Conservation (phyloP, 1,284 basidiomycete species). For the Moesziomyces antarcticus region DNA sequence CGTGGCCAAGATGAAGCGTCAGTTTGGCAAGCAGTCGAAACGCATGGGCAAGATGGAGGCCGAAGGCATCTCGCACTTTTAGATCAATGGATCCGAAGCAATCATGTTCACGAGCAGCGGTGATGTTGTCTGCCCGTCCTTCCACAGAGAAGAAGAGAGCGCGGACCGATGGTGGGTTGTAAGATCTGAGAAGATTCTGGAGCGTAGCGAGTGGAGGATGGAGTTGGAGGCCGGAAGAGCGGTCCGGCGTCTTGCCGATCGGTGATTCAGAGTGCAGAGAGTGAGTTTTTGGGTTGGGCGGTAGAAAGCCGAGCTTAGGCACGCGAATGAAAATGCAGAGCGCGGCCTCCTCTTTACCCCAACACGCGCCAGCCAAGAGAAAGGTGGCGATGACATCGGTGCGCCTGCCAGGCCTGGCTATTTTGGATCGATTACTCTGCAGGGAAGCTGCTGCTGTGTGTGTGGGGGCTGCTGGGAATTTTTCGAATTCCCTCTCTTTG, state of each 20-base stretch:
- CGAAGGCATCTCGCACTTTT: constrained; percentile 62
- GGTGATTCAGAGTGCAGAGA: constrained; percentile 5
- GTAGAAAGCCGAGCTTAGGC: not conserved
- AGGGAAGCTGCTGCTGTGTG: not conserved
- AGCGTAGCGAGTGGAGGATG: no score
- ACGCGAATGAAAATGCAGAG: not conserved
- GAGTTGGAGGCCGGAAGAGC: constrained; percentile 8
- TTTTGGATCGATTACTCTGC: not conserved
- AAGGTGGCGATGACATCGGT: not conserved
- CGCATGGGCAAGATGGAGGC: constrained; percentile 59
- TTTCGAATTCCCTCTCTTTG: not conserved
- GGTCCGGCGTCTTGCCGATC: constrained; percentile 25
- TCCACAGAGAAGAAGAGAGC: no score
- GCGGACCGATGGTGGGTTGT: not conserved
- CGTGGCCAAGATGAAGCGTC: constrained; percentile 36
- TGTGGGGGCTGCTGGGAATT: not conserved
- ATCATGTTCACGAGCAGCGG: not conserved
- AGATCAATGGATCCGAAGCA: not conserved
- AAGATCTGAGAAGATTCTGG: not conserved
- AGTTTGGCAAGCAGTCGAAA: constrained; percentile 49
- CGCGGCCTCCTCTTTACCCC: not conserved
- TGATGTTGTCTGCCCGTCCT: no score
- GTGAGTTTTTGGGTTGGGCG: not conserved
- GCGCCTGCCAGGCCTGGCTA: not conserved
- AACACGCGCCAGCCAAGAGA: not conserved